Evolutionary conservation across 306 rosid species (phyloP).

Genomic region (Cucurbita ficifolia): DNA sequence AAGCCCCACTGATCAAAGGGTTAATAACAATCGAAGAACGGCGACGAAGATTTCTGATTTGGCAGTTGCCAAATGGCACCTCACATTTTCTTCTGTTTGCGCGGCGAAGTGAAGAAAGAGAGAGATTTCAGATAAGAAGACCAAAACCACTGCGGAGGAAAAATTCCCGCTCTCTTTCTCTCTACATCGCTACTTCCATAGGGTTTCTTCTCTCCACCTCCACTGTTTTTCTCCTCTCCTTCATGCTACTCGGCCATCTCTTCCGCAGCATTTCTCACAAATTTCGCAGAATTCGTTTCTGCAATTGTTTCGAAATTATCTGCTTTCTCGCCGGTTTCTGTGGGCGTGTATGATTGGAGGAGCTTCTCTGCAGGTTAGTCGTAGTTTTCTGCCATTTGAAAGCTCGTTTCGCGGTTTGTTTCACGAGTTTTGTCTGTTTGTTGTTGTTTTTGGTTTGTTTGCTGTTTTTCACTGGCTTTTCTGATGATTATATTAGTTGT

Average conservation of each 20-base stretch:
- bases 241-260: not conserved
- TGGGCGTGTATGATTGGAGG: not conserved
- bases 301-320: not conserved
- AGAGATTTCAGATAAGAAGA: conserved; percentile 3
- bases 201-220: not conserved
- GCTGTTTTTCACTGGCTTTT: not conserved
- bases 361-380: not conserved
- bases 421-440: not conserved
- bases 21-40: not conserved
- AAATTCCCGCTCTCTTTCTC: conserved; percentile 1
- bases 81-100: not conserved
- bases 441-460: not conserved
- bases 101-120: not conserved
- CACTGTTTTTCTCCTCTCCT: not conserved
- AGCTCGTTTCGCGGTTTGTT: not conserved
- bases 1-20: too few species aligned
- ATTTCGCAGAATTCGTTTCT: not conserved
- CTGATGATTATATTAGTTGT: not conserved
- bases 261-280: not conserved
- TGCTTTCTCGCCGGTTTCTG: not conserved
- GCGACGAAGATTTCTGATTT: not conserved
- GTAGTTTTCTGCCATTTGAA: not conserved
- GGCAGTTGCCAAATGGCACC: not conserved
- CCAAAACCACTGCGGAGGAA: not conserved
- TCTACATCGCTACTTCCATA: not conserved